Conservation (phyloP, 2,329 filamentous ascomycete species). For the Epichloe hybrida region DNA sequence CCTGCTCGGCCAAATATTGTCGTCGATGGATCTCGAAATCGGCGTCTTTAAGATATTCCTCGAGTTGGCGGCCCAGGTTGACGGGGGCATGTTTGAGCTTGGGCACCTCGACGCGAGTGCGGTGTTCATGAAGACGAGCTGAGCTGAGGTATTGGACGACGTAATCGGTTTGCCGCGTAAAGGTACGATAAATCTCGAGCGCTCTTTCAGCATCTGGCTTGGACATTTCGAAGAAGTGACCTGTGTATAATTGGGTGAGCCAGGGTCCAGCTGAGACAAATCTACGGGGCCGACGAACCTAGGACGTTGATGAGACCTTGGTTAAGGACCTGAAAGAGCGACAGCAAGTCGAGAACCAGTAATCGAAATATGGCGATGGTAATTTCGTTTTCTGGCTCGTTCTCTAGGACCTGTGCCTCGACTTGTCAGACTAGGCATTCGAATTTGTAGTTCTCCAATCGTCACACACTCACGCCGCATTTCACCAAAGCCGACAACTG, state of each 20-base stretch:
- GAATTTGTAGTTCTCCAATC: neutral
- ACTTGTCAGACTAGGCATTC: neutral
- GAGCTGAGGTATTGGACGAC: conserved; percentile 83
- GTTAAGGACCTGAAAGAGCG: conserved; percentile 89
- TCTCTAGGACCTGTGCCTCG: conserved; percentile 55
- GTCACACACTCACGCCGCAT: conserved; percentile 58
- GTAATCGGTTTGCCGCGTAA: conserved; percentile 81
- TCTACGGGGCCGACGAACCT: conserved; percentile 39
- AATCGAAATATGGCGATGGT: conserved; percentile 87
- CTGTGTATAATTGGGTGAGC: conserved; percentile 30
- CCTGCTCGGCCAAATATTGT: conserved; percentile 82
- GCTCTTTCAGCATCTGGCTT: conserved; percentile 84
- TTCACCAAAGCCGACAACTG: conserved; percentile 77
- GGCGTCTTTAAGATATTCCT: conserved; percentile 87
- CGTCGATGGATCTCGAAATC: conserved; percentile 90
- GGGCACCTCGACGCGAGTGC: conserved; percentile 84
- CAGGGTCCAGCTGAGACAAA: conserved; percentile 4
- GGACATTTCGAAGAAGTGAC: conserved; percentile 98
- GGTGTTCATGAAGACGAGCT: conserved; percentile 80
- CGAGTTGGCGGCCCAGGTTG: conserved; percentile 74
- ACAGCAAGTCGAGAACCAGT: conserved; percentile 76
- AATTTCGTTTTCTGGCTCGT: conserved; percentile 91
- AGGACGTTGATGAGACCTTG: conserved; percentile 95
- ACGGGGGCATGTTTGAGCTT: conserved; percentile 96
- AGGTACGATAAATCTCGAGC: conserved; percentile 81